Percentiles rank a stretch among this genome's conserved stretches.
Conservation (phyloP, 257 asterid species). For the Scutellaria minor region DNA sequence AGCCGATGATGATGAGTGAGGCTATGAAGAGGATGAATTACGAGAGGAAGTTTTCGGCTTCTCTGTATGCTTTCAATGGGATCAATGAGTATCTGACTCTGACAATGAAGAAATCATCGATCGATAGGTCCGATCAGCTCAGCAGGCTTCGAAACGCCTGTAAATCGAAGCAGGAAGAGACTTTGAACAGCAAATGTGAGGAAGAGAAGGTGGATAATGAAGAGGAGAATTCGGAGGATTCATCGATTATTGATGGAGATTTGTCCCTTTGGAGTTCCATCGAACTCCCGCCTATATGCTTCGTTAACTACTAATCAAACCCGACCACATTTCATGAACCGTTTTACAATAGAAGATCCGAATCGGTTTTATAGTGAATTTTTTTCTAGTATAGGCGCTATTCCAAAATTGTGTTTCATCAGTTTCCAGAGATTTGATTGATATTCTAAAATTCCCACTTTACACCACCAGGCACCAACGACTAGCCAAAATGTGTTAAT, state of each 20-base stretch:
- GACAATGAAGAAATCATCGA: constrained; percentile 43
- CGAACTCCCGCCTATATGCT: constrained; percentile 42
- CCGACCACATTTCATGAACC: background rate
- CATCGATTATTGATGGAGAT: constrained; percentile 28
- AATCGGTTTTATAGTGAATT: background rate
- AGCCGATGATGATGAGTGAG: constrained; percentile 50
- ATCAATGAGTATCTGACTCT: constrained; percentile 63
- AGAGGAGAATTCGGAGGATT: background rate
- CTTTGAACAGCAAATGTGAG: background rate
- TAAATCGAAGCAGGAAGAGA: constrained; percentile 40
- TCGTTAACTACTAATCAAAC: constrained; percentile 22
- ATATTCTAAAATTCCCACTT: too few relatives aligned
- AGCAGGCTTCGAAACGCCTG: constrained; percentile 53
- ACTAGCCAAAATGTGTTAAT: too few relatives aligned
- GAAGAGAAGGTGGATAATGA: background rate
- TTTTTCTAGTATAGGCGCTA: too few relatives aligned
- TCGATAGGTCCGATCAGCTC: constrained; percentile 47
- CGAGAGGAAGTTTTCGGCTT: constrained; percentile 75
- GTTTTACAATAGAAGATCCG: too few relatives aligned
- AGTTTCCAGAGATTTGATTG: too few relatives aligned
- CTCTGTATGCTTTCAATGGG: constrained; percentile 73
- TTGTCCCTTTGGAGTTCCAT: constrained; percentile 46
- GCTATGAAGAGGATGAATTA: constrained; percentile 68
- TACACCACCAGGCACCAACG: too few relatives aligned
- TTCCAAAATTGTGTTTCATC: too few relatives aligned